Conservation (phyloP, 2,329 filamentous ascomycete species). For the Colletotrichum sp. region DNA sequence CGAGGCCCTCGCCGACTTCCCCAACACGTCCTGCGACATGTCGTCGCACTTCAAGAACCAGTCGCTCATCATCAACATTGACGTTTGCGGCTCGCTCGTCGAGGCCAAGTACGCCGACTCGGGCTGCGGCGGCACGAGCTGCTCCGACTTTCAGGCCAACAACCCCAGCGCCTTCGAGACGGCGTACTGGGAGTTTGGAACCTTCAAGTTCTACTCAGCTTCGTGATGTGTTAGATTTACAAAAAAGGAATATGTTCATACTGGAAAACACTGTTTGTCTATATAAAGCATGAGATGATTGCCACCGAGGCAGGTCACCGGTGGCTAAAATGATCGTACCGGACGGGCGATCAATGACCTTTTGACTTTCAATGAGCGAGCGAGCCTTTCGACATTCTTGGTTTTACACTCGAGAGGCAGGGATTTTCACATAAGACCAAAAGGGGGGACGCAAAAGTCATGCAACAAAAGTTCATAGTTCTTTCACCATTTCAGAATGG, state of each 20-base stretch:
- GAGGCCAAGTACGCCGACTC: constrained; percentile 51
- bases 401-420: neutral
- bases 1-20: constrained; percentile 67
- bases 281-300: neutral
- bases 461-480: neutral
- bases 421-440: neutral
- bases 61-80: constrained; percentile 70
- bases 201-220: constrained; percentile 61
- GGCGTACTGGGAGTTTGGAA: constrained; percentile 70
- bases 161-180: constrained; percentile 60
- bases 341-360: neutral
- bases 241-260: neutral
- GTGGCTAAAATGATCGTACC: neutral
- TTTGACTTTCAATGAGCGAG: neutral
- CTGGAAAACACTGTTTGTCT: neutral
- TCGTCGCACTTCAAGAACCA: constrained; percentile 66
- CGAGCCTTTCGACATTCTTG: neutral
- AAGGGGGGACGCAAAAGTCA: neutral
- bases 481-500: neutral
- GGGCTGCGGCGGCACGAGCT: constrained; percentile 52
- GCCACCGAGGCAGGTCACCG: constrained; percentile 2
- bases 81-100: constrained; percentile 65
- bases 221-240: neutral
- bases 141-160: constrained; percentile 61
- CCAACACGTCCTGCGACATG: constrained; percentile 66